Conservation (phyloP, 2,329 filamentous ascomycete genomes). For the Aspergillus brasiliensis region DNA sequence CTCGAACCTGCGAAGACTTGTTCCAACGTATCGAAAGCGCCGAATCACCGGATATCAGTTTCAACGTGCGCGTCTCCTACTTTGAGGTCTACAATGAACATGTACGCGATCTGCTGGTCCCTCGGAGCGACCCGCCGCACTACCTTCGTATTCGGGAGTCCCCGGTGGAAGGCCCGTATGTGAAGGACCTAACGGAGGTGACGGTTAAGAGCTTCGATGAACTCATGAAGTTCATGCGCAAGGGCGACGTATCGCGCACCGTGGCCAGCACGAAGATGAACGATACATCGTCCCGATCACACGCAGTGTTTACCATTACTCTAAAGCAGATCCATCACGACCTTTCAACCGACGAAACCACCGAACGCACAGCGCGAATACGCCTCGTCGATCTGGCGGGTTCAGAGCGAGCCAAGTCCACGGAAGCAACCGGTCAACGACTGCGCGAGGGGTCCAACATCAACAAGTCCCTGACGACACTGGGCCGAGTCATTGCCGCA, state of each 20-base stretch:
- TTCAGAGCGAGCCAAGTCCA: conserved; percentile 91
- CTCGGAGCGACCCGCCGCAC: conserved; percentile 75
- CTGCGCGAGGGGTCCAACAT: conserved; percentile 96
- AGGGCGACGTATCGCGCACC: conserved; percentile 84
- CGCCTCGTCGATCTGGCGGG: conserved; percentile 92
- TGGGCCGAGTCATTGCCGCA: conserved; percentile 93
- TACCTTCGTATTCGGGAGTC: conserved; percentile 98
- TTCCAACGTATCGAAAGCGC: conserved; percentile 89
- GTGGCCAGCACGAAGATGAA: conserved; percentile 98
- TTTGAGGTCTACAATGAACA: conserved; percentile 99
- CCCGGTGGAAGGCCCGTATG: conserved; percentile 90
- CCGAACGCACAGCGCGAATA: conserved; percentile 90
- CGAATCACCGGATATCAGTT: conserved; percentile 87
- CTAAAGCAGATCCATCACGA: conserved; percentile 98
- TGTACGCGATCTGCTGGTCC: conserved; percentile 87
- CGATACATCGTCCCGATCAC: conserved; percentile 92
- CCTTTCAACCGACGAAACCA: conserved; percentile 95
- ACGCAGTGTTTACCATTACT: conserved; percentile 97
- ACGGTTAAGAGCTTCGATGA: conserved; percentile 85
- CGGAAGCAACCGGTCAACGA: conserved; percentile 87
- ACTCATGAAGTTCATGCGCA: conserved; percentile 86
- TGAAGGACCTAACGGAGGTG: conserved; percentile 93
- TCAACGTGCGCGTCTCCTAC: conserved; percentile 96
- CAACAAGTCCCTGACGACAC: conserved; percentile 96
- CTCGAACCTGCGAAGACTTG: conserved; percentile 90